Percentiles rank a stretch among this genome's conserved stretches.
These are phyloP conservation scores for Solanum etuberosum DNA, from an alignment of 257 asterid genomes.

Conservation along the genomic window DNA sequence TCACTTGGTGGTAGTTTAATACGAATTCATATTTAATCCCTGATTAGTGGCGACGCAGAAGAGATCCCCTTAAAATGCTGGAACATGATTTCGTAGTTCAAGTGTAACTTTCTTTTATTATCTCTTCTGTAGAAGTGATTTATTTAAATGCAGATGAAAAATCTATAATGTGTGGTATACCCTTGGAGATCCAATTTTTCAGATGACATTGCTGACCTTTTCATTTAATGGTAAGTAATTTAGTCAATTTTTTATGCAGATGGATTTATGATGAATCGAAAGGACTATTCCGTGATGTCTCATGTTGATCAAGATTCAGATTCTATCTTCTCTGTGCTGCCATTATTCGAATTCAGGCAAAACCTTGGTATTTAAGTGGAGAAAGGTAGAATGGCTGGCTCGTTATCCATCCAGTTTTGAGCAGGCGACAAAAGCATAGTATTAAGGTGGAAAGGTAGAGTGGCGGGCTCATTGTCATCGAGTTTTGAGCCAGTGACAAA, in stretches of 20 bases:
- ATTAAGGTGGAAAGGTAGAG: neutral
- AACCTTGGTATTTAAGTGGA: neutral
- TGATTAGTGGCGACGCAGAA: neutral
- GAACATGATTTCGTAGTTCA: neutral
- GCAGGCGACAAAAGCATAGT: neutral
- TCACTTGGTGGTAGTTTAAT: neutral
- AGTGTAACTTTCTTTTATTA: neutral
- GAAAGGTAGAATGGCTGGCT: neutral
- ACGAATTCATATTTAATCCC: neutral
- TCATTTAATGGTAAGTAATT: neutral
- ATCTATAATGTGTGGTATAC: neutral
- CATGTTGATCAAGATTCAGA: constrained; percentile 23
- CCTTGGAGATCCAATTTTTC: neutral
- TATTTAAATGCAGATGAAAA: neutral
- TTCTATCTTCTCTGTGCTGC: neutral
- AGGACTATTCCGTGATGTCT: constrained; percentile 56
- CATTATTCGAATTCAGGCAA: neutral
- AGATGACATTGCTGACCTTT: neutral
- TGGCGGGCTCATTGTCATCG: neutral
- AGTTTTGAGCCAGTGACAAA: neutral
- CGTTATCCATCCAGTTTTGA: neutral
- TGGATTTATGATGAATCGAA: constrained; percentile 75
- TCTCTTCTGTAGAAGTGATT: neutral
- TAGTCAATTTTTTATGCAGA: constrained; percentile 20
- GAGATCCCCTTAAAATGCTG: neutral